Conservation (phyloP, 192 early-diverging fungal genomes). For the Umbelopsis vinacea region DNA sequence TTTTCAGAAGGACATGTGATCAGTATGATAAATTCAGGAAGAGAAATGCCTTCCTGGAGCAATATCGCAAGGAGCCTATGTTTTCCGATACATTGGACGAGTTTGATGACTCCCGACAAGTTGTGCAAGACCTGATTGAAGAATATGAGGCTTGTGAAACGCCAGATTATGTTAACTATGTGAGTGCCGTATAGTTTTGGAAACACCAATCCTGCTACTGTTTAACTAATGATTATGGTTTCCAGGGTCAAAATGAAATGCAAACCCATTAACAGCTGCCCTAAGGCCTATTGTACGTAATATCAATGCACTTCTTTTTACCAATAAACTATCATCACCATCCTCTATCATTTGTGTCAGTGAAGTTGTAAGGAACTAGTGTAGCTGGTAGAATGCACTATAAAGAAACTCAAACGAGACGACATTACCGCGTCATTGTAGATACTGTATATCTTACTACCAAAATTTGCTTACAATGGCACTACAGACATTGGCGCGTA, state of each 20-base stretch:
- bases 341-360: not conserved
- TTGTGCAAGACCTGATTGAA: slow-evolving; percentile 89
- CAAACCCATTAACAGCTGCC: slow-evolving; percentile 10
- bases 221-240: not conserved
- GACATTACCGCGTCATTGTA: no score
- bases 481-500: no score
- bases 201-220: not conserved
- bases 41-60: slow-evolving; percentile 95
- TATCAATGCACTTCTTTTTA: not conserved
- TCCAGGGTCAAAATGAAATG: slow-evolving; percentile 12
- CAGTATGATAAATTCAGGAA: slow-evolving; percentile 94
- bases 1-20: slow-evolving; percentile 90
- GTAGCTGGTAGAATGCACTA: no score
- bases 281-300: not conserved
- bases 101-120: slow-evolving; percentile 89
- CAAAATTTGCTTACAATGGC: no score
- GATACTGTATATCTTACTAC: no score
- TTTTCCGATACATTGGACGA: slow-evolving; percentile 87
- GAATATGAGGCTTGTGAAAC: slow-evolving; percentile 96
- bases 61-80: slow-evolving; percentile 83
- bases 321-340: not conserved
- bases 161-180: slow-evolving; percentile 80
- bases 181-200: slow-evolving; percentile 28
- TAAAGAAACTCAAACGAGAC: no score
- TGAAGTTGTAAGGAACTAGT: no score